Evolutionary conservation across 306 rosid genomes (phyloP).

Genomic region (Cicer chorassanicum): DNA sequence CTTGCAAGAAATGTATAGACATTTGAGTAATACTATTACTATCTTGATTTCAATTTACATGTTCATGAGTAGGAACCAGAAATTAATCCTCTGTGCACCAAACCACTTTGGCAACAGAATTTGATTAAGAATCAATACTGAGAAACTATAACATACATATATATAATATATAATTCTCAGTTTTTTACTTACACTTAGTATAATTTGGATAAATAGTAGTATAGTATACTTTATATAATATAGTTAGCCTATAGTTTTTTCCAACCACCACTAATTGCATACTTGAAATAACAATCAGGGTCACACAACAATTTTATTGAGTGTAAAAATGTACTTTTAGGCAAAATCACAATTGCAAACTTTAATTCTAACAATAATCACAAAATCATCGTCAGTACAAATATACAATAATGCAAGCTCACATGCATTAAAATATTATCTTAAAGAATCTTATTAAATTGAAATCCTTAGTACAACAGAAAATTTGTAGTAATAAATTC

Average conservation of each 20-base stretch:
- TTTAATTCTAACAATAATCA: no score
- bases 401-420: neutral
- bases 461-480: neutral
- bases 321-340: no score
- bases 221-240: no score
- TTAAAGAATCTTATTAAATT: neutral
- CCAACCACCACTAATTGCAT: neutral
- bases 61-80: conserved; percentile 34
- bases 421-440: neutral
- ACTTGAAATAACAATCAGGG: neutral
- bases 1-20: conserved; percentile 40
- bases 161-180: no score
- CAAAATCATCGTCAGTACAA: neutral
- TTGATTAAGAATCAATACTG: conserved; percentile 5
- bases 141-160: neutral
- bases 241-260: neutral
- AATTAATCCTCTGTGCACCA: conserved; percentile 12
- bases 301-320: no score
- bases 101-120: conserved; percentile 15
- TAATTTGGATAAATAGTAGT: neutral
- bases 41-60: conserved; percentile 27
- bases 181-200: neutral
- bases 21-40: conserved; percentile 54
- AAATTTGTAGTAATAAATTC: neutral
- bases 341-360: neutral